A percentile compares a stretch with the other conserved stretches of the same genome.
These are phyloP conservation scores for Tetracladium maxilliforme DNA, from an alignment of 2,329 filamentous ascomycete species.

Conservation along the genomic window DNA sequence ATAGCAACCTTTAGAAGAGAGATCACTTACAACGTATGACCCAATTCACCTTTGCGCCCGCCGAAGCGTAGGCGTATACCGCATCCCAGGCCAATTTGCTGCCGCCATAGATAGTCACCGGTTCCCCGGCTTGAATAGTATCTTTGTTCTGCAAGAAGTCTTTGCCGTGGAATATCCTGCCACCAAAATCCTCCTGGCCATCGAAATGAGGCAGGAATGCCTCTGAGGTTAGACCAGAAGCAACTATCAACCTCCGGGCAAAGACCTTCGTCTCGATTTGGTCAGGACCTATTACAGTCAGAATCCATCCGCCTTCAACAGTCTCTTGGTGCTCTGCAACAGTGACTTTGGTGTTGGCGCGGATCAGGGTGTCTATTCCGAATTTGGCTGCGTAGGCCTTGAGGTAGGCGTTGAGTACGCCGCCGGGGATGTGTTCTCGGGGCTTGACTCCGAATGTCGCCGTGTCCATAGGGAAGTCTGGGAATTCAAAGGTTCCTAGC, in stretches of 20 bases:
- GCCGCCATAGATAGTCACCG: slow-evolving; percentile 41
- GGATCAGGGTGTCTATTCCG: too few relatives aligned
- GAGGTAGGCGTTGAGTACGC: too few relatives aligned
- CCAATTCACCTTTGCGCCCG: slow-evolving; percentile 40
- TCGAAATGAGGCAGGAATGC: slow-evolving; percentile 29
- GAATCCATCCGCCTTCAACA: slow-evolving; percentile 25
- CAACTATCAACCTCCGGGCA: slow-evolving; percentile 33
- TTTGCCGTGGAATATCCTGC: slow-evolving; percentile 32
- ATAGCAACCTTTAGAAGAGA: too few relatives aligned
- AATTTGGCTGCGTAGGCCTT: too few relatives aligned
- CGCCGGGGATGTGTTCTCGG: too few relatives aligned
- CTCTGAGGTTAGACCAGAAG: slow-evolving; percentile 38
- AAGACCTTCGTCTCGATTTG: slow-evolving; percentile 12
- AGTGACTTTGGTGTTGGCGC: too few relatives aligned
- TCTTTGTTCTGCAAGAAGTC: slow-evolving; percentile 25
- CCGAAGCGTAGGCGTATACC: slow-evolving; percentile 42
- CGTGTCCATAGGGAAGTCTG: slow-evolving; percentile 61
- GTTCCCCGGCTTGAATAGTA: slow-evolving; percentile 23
- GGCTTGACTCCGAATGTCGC: slow-evolving; percentile 31
- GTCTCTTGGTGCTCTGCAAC: slow-evolving; percentile 29
- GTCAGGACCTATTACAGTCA: slow-evolving; percentile 13
- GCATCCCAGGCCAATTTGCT: slow-evolving; percentile 53
- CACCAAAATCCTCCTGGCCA: slow-evolving; percentile 28
- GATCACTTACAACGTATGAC: slow-evolving; percentile 30
- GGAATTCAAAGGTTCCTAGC: slow-evolving; percentile 57